Evolutionary conservation across 352 stramenopile genomes (phyloP).

Genomic region (Phytophthora sp.): DNA sequence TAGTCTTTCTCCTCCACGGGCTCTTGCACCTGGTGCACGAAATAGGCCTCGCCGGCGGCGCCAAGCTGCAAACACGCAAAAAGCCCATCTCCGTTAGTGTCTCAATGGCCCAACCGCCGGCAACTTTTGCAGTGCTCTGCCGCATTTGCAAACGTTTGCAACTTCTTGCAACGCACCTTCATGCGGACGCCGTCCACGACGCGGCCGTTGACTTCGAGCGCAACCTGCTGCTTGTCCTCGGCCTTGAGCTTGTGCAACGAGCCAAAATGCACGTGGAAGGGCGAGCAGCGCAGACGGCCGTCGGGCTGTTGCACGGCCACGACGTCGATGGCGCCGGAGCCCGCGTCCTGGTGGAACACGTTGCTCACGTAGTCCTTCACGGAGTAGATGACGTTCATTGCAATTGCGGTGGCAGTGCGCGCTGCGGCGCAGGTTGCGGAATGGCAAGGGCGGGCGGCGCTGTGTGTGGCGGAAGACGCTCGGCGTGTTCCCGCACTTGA

Average conservation of each 20-base stretch:
- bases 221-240: constrained; percentile 52
- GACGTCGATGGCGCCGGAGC: constrained; percentile 84
- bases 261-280: constrained; percentile 88
- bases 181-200: constrained; percentile 63
- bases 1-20: constrained; percentile 71
- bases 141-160: too few species aligned
- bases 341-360: constrained; percentile 69
- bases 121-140: too few species aligned
- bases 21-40: constrained; percentile 67
- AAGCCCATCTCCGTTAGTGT: not conserved
- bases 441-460: constrained; percentile 3
- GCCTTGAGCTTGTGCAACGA: constrained; percentile 44
- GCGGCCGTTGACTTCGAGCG: constrained; percentile 66
- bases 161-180: constrained; percentile 53
- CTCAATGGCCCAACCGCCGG: too few species aligned
- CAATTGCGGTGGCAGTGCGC: not conserved
- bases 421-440: constrained; percentile 6
- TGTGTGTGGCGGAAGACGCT: constrained; percentile 21
- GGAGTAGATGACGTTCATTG: constrained; percentile 89
- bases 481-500: constrained; percentile 14
- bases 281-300: constrained; percentile 63
- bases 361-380: constrained; percentile 89
- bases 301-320: constrained; percentile 81
- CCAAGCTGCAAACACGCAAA: constrained; percentile 49
- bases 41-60: constrained; percentile 74